These are phyloP conservation scores for Entoloma clypeatum DNA, from an alignment of 1,284 basidiomycete species.

Conservation along the genomic window DNA sequence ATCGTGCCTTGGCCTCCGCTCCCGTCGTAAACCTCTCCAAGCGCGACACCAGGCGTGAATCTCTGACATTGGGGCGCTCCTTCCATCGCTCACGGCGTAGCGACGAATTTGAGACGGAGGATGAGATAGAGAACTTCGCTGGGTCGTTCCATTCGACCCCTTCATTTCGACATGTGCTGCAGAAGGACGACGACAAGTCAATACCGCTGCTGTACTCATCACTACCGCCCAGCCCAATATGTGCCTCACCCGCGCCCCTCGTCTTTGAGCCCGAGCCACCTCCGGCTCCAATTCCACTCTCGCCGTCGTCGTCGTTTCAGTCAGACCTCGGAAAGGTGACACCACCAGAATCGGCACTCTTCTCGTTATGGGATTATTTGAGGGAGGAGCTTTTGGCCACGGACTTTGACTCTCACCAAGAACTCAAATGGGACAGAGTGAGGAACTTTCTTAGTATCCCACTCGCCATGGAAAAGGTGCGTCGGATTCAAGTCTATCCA, in stretches of 20 bases:
- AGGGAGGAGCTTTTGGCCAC: slow-evolving; percentile 84
- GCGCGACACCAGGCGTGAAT: slow-evolving; percentile 16
- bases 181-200: slow-evolving; percentile 21
- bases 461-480: slow-evolving; percentile 88
- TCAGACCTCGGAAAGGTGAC: slow-evolving; percentile 12
- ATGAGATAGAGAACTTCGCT: slow-evolving; percentile 14
- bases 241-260: slow-evolving; percentile 40
- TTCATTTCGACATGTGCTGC: slow-evolving; percentile 15
- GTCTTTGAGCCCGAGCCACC: slow-evolving; percentile 27
- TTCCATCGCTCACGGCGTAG: slow-evolving; percentile 19
- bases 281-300: too few relatives aligned
- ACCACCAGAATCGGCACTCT: slow-evolving; percentile 25
- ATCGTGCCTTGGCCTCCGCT: slow-evolving; percentile 17
- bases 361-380: slow-evolving; percentile 91
- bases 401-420: slow-evolving; percentile 90
- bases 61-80: slow-evolving; percentile 20
- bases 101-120: slow-evolving; percentile 26
- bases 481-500: slow-evolving; percentile 12
- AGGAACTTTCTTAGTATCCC: slow-evolving; percentile 96
- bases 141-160: slow-evolving; percentile 15
- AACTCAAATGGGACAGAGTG: slow-evolving; percentile 96
- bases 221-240: slow-evolving; percentile 66
- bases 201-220: slow-evolving; percentile 53
- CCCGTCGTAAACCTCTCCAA: slow-evolving; percentile 13
- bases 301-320: slow-evolving; percentile 24